Percentiles rank a stretch among this genome's conserved stretches.
Evolutionary conservation across 805 yeast species (phyloP).

Genomic region (Wickerhamiella galacta): DNA sequence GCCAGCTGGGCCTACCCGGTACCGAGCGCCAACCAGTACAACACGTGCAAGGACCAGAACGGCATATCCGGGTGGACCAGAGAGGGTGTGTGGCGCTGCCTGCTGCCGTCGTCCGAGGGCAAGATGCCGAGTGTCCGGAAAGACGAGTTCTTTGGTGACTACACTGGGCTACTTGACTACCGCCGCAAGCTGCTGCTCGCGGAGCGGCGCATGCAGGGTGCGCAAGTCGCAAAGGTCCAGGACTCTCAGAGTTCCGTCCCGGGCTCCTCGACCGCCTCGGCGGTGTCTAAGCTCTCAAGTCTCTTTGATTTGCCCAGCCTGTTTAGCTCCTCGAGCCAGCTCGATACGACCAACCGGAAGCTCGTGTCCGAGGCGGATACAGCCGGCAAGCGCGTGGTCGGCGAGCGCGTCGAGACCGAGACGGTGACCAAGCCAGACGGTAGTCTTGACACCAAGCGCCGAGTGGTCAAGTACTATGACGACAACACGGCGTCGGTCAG

Average conservation of each 20-base stretch:
- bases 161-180: conserved; percentile 54
- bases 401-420: conserved; percentile 14
- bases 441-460: conserved; percentile 16
- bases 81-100: conserved; percentile 78
- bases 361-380: conserved; percentile 16
- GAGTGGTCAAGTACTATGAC: conserved; percentile 19
- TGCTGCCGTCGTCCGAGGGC: conserved; percentile 40
- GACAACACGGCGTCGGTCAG: conserved; percentile 17
- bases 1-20: conserved; percentile 28
- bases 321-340: no score
- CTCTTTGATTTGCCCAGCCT: no score
- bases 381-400: conserved; percentile 18
- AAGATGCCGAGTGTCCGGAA: conserved; percentile 11
- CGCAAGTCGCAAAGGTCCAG: no score
- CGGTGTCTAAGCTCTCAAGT: no score
- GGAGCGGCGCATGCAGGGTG: no score
- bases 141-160: conserved; percentile 33
- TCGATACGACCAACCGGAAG: no score
- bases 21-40: conserved; percentile 43
- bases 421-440: conserved; percentile 19
- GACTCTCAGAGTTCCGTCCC: no score
- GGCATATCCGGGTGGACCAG: conserved; percentile 76
- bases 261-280: no score
- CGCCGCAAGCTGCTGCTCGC: no score
- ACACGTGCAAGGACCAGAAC: conserved; percentile 41